Conservation (phyloP, 2,329 filamentous ascomycete species). For the Hortaea werneckii region DNA sequence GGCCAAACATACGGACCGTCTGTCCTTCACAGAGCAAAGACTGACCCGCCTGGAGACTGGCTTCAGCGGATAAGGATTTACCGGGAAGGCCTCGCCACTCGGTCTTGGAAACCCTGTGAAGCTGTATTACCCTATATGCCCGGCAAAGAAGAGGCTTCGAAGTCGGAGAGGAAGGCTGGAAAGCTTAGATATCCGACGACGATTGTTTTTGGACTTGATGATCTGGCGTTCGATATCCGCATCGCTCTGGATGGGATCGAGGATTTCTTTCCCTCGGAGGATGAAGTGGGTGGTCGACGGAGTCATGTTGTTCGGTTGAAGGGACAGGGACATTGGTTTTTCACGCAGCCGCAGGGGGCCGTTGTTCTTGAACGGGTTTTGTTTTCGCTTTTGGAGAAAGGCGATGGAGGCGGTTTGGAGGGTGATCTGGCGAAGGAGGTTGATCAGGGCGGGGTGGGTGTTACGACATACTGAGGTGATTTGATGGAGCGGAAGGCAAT, state of each 20-base stretch:
- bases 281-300: background rate
- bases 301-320: constrained; percentile 30
- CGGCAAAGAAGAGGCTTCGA: constrained; percentile 35
- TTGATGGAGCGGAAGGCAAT: too few species aligned
- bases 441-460: background rate
- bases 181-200: constrained; percentile 42
- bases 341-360: constrained; percentile 33
- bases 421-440: background rate
- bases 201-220: constrained; percentile 43
- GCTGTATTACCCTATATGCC: constrained; percentile 29
- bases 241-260: constrained; percentile 44
- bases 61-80: constrained; percentile 45
- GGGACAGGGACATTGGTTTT: constrained; percentile 44
- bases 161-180: background rate
- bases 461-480: background rate
- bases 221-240: constrained; percentile 40
- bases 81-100: constrained; percentile 37
- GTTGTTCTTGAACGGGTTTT: constrained; percentile 32
- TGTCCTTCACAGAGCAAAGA: constrained; percentile 26
- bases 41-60: constrained; percentile 34
- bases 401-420: background rate
- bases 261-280: constrained; percentile 34
- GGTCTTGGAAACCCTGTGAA: constrained; percentile 38
- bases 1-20: constrained; percentile 8
- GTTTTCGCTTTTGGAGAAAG: background rate